Base-by-base conservation (phyloP, 495 filamentous ascomycete species). In the Hyaloscypha hepaticicola region DNA sequence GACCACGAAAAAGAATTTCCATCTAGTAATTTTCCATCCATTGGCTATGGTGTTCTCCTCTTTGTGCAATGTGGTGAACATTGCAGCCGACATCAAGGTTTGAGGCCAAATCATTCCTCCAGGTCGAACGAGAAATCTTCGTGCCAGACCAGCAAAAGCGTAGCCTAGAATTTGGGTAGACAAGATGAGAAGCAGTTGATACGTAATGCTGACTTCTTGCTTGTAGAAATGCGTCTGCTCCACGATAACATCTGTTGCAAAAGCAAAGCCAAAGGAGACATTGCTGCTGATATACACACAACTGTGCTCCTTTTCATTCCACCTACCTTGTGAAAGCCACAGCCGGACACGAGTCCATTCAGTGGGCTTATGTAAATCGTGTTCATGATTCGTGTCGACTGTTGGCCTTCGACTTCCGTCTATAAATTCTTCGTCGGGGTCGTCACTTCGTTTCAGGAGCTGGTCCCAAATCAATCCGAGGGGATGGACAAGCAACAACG, bases 31-130 rank as follows among this genome's bases (percentile, higher is more conserved):
- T 16, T 67, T 80, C 93, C 93, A 96, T 2, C 93, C 92, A 77
- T 96, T 88, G 4, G 92, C 93, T 21, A 86, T 75, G 52, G 82
- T 82, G 70, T 96, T 96, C 56, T 89, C 86, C 60, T 89, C 87
- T 56, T 90, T 93, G 72, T 97, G 93, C 25, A 97, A 78, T 0
- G 92, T 93, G 2, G 85, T 87, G 67, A 96, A 89, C 80, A 96
- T 90, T 49, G 92, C 88, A 1, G 92, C 89, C 50, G 92, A 93
- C 74, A 93, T 91, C 31, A 97, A 79, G 4, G 92, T 93, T 51
- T 88, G 87, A 0, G 93, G 93, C 93, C 93, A 97, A 19, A 96
- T 89, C 91, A 97, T 96, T 21, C 90, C 88, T 50, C 89, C 87
- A 6, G 93, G 93, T 7, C 88, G 83, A 19, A 96, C 91, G n/a